Conservation (phyloP, 306 rosid genomes). For the Elaeagnus macrophylla region DNA sequence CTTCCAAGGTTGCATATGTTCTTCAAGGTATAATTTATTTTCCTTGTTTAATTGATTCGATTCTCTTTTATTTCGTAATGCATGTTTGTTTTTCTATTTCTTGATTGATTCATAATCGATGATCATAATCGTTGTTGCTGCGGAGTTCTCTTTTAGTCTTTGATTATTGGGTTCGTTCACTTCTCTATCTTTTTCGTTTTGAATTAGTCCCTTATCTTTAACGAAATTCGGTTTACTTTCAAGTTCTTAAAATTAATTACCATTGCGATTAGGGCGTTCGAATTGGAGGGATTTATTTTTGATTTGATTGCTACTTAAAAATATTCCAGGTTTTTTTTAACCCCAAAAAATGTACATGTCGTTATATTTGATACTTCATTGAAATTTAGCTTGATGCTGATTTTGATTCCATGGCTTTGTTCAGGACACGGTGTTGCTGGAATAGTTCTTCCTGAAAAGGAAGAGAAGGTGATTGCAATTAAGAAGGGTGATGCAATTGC, state of each 20-base stretch:
- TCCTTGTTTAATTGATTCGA: neutral
- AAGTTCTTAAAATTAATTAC: neutral
- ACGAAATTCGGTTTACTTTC: neutral
- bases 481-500: constrained; percentile 85
- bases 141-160: neutral
- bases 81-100: neutral
- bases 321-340: too few relatives aligned
- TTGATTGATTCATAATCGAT: neutral
- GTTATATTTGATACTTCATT: neutral
- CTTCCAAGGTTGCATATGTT: constrained; percentile 64
- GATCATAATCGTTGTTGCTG: neutral
- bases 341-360: too few relatives aligned
- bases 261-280: neutral
- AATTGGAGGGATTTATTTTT: too few relatives aligned
- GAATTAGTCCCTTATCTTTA: neutral
- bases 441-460: constrained; percentile 55
- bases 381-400: neutral
- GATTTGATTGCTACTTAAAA: too few relatives aligned
- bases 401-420: constrained; percentile 4
- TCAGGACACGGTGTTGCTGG: constrained; percentile 61
- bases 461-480: constrained; percentile 65
- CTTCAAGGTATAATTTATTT: constrained; percentile 47
- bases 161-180: neutral
- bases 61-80: too few relatives aligned
- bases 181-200: neutral